Percentiles rank a stretch among this genome's conserved stretches.
phyloP scores from a whole-genome alignment of 139 green algal species.

The Penium margaritaceum region DNA sequence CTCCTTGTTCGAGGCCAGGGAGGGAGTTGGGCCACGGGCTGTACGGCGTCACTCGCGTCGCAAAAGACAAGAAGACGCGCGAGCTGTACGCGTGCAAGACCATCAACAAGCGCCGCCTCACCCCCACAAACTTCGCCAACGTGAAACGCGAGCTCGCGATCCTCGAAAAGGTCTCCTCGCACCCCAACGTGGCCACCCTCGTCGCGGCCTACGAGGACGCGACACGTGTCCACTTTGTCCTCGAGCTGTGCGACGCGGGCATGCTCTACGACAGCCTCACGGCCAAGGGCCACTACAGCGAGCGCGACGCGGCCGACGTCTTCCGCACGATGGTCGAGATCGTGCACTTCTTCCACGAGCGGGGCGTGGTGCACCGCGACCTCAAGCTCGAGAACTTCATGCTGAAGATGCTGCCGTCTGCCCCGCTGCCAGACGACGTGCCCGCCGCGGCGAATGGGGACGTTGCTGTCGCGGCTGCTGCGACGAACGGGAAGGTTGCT shows the following conservation, averaged over 20 bases:
- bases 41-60: constrained; percentile 26
- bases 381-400: constrained; percentile 94
- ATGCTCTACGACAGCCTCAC: constrained; percentile 95
- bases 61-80: constrained; percentile 12
- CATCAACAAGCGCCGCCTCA: constrained; percentile 67
- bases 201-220: constrained; percentile 12
- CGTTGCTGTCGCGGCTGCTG: no score
- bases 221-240: constrained; percentile 14
- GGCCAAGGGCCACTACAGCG: constrained; percentile 67
- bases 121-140: constrained; percentile 66
- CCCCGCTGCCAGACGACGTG: no score
- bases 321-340: constrained; percentile 82
- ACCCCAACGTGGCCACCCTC: constrained; percentile 65
- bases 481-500: no score
- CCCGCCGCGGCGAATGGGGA: no score
- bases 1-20: not conserved
- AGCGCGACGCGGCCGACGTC: constrained; percentile 72
- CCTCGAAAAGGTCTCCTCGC: constrained; percentile 78
- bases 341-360: constrained; percentile 80
- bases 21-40: constrained; percentile 31
- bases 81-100: constrained; percentile 73
- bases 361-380: constrained; percentile 83
- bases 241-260: constrained; percentile 52
- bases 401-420: no score
- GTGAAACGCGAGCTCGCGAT: constrained; percentile 78